phyloP scores from a whole-genome alignment of 2,329 filamentous ascomycete species.

The Camillea tinctor region DNA sequence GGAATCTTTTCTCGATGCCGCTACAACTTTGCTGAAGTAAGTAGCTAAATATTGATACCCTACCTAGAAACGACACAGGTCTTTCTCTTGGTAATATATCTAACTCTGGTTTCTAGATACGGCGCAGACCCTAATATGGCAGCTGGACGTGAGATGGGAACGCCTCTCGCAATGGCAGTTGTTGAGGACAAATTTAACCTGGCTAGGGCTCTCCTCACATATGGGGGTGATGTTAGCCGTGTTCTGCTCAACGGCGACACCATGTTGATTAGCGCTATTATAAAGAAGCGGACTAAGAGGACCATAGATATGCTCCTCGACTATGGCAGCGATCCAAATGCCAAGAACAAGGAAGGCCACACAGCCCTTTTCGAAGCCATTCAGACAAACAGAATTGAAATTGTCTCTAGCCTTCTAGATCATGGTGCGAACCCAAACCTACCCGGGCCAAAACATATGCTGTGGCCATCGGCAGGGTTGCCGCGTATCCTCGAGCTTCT shows the following conservation, averaged over 20 bases:
- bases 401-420: conserved; percentile 49
- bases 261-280: conserved; percentile 59
- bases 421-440: conserved; percentile 66
- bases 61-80: background rate
- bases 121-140: conserved; percentile 58
- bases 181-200: conserved; percentile 54
- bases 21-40: conserved; percentile 57
- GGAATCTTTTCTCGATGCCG: conserved; percentile 54
- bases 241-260: conserved; percentile 58
- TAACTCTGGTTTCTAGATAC: conserved; percentile 37
- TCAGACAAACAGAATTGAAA: conserved; percentile 53
- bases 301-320: conserved; percentile 59
- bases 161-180: conserved; percentile 52
- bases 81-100: background rate
- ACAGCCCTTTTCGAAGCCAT: conserved; percentile 65
- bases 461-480: conserved; percentile 64
- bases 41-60: background rate
- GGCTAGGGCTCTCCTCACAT: conserved; percentile 58
- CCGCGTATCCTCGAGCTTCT: conserved; percentile 56
- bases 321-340: conserved; percentile 58
- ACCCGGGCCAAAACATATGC: conserved; percentile 66
- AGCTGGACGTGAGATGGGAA: conserved; percentile 50
- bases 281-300: conserved; percentile 52
- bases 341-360: conserved; percentile 60
- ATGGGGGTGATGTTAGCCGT: conserved; percentile 58